Percentiles rank a stretch among this genome's conserved stretches.
Evolutionary conservation across 495 filamentous ascomycete genomes (phyloP).

Genomic region (Penicillium soppii): DNA sequence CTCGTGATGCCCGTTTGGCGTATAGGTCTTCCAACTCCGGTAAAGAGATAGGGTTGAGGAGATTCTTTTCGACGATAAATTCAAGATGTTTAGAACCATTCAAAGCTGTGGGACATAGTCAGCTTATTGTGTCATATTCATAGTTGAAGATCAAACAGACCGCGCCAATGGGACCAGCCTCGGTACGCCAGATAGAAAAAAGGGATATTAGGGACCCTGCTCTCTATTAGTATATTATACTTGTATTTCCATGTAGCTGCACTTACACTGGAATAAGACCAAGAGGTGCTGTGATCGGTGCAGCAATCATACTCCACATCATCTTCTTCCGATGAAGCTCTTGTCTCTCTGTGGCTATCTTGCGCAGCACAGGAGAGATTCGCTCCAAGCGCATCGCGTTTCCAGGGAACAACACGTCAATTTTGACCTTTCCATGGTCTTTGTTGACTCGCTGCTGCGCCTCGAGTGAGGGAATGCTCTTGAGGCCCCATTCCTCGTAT

Average conservation of each 20-base stretch:
- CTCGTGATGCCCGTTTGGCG: constrained; percentile 39
- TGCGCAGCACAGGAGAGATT: constrained; percentile 59
- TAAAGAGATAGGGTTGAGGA: constrained; percentile 63
- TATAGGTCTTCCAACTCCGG: constrained; percentile 73
- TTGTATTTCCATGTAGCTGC: not conserved
- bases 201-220: constrained; percentile 87
- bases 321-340: constrained; percentile 71
- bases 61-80: constrained; percentile 69
- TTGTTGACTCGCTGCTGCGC: constrained; percentile 61
- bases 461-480: constrained; percentile 85
- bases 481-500: constrained; percentile 96
- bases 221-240: constrained; percentile 6
- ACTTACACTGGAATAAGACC: constrained; percentile 82
- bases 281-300: constrained; percentile 82
- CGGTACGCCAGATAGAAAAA: constrained; percentile 95
- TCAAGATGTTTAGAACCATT: constrained; percentile 82
- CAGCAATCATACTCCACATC: constrained; percentile 74
- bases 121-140: not conserved
- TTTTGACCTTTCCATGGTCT: constrained; percentile 59
- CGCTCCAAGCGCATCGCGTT: constrained; percentile 61
- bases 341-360: constrained; percentile 74
- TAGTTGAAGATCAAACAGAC: constrained; percentile 29
- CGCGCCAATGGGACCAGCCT: constrained; percentile 68
- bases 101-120: constrained; percentile 51
- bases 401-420: constrained; percentile 77